Percentiles rank a stretch among this genome's conserved stretches.
Evolutionary conservation across 176 grass and related monocot species (phyloP).

Genomic region (Eragrostis curvula): DNA sequence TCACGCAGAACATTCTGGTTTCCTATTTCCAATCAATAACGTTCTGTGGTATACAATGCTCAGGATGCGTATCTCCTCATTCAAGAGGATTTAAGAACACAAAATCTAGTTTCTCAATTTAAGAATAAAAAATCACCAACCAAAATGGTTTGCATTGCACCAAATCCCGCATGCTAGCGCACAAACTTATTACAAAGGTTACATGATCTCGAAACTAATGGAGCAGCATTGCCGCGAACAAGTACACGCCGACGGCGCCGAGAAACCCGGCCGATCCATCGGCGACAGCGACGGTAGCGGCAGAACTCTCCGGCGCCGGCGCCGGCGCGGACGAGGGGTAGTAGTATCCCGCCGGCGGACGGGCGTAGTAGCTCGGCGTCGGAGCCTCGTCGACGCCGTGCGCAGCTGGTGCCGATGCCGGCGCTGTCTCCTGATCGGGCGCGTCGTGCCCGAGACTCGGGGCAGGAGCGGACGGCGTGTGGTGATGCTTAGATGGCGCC

Average conservation of each 20-base stretch:
- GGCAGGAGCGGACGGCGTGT: neutral
- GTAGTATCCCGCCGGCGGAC: neutral
- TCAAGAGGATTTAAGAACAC: too few relatives aligned
- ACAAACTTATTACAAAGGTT: slow-evolving; percentile 16
- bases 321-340: slow-evolving; percentile 38
- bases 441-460: neutral
- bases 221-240: slow-evolving; percentile 28
- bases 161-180: too few relatives aligned
- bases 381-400: neutral
- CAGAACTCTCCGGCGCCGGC: slow-evolving; percentile 35
- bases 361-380: neutral
- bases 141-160: too few relatives aligned
- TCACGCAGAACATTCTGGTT: too few relatives aligned
- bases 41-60: too few relatives aligned
- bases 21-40: too few relatives aligned
- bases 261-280: slow-evolving; percentile 15
- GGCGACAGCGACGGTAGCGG: slow-evolving; percentile 1
- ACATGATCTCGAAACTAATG: slow-evolving; percentile 25
- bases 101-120: too few relatives aligned
- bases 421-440: neutral
- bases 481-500: too few relatives aligned
- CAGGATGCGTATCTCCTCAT: too few relatives aligned
- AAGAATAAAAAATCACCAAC: too few relatives aligned
- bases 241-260: neutral
- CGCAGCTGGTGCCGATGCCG: neutral